Evolutionary conservation across 495 filamentous ascomycete genomes (phyloP), one percentile per base, ranked within the genome.

Genomic region (Penicillium crystallinum): DNA sequence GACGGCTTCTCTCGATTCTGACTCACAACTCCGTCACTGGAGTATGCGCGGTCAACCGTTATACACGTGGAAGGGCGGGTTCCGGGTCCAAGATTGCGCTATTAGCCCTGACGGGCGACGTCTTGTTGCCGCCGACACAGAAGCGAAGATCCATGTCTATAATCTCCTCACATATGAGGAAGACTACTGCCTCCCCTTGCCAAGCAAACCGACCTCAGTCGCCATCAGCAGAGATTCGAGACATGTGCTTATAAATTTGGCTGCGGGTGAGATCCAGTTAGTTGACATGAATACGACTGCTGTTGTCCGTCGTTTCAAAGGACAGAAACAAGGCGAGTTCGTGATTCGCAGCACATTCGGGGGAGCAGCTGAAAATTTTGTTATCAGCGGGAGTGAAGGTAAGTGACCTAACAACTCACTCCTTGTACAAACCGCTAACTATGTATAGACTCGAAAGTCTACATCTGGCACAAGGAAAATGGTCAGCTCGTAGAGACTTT

Each of bases 301-400:
- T 23, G 73, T 85, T n/a, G 69, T 92, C 30, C 82, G 86, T 52
- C 77, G 74, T 30, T 98, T 87, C 66, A 68, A 75, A 6, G 90
- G 90, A 9, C 85, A 91, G 50, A 79, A 76, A 47, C 88, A 89
- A 55, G 80, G 78, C 21, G 64, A 81, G 3, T 95, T 75, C 57
- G 80, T 95, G 15, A 95, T 98, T 56, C 73, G 93, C 37, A 88
- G 84, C 66, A 72, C 73, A 4, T 91, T 96, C 71, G 93, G 95
- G 6, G 93, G 93, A 14, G 91, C 93, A 1, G 81, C 84, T 41
- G 91, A 97, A 72, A 90, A 85, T 61, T 93, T 97, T 65, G 82
- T 97, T 23, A 78, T 93, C 15, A 89, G 86, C 64, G 93, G 93
- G 19, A 95, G 90, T 62, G 90, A 97, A 82, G 90, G 92, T 93